Evolutionary conservation across 2,329 filamentous ascomycete genomes (phyloP).

Genomic region (Pseudogymnoascus destructans): DNA sequence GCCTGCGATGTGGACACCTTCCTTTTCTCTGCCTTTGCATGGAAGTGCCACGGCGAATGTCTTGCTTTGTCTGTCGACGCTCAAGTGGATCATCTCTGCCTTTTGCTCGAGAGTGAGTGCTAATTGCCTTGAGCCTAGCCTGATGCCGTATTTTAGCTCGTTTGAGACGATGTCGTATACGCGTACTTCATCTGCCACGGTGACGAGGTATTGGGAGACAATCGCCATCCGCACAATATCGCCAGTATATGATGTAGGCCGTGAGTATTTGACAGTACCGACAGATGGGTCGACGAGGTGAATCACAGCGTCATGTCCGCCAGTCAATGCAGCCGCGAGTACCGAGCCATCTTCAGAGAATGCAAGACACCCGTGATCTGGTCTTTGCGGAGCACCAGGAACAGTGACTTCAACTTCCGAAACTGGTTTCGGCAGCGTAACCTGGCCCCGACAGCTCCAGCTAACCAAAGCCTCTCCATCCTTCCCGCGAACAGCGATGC

Average conservation of each 20-base stretch:
- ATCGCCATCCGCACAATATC: constrained; percentile 56
- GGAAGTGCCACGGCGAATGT: constrained; percentile 51
- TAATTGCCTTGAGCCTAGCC: constrained; percentile 35
- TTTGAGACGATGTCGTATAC: constrained; percentile 81
- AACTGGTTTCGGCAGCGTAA: constrained; percentile 32
- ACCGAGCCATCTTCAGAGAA: constrained; percentile 80
- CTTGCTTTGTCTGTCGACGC: constrained; percentile 53
- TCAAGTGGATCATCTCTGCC: constrained; percentile 47
- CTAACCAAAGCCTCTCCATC: constrained; percentile 48
- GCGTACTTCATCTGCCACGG: constrained; percentile 58
- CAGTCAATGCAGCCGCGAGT: constrained; percentile 54
- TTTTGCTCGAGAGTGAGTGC: constrained; percentile 26
- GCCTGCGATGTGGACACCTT: constrained; percentile 33
- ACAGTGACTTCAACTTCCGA: constrained; percentile 28
- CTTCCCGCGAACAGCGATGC: constrained; percentile 47
- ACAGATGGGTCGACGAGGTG: constrained; percentile 64
- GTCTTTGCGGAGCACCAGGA: constrained; percentile 23
- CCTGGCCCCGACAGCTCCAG: constrained; percentile 58
- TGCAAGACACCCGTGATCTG: constrained; percentile 47
- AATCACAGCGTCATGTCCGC: constrained; percentile 45
- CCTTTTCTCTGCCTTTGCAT: constrained; percentile 22
- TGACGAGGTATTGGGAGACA: constrained; percentile 59
- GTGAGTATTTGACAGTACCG: constrained; percentile 51
- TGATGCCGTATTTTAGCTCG: constrained; percentile 53
- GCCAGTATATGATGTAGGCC: constrained; percentile 54